Percentiles rank a stretch among this genome's conserved stretches.
phyloP scores from a whole-genome alignment of 1,284 basidiomycete species.

The Somion occarium region DNA sequence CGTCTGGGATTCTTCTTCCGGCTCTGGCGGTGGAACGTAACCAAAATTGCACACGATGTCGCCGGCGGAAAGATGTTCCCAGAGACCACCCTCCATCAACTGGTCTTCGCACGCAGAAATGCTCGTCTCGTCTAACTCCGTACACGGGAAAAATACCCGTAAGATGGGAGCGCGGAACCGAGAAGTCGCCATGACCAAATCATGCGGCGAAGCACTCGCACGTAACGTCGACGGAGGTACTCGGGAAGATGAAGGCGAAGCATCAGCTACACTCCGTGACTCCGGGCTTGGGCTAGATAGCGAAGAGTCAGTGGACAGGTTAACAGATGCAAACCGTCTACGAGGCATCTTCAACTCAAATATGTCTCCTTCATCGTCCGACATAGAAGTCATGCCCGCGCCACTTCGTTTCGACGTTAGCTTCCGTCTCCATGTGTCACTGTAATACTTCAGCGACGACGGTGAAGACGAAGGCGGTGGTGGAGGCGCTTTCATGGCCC shows the following conservation, averaged over 20 bases:
- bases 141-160: constrained; percentile 70
- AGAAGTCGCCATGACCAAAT: constrained; percentile 54
- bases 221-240: constrained; percentile 9
- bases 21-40: constrained; percentile 47
- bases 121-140: constrained; percentile 42
- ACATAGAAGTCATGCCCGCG: constrained; percentile 22
- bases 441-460: constrained; percentile 45
- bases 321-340: constrained; percentile 35
- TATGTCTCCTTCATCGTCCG: constrained; percentile 34
- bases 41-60: constrained; percentile 77
- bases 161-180: constrained; percentile 66
- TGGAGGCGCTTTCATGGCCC: constrained; percentile 21
- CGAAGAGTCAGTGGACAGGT: constrained; percentile 38
- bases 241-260: constrained; percentile 12
- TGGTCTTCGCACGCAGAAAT: constrained; percentile 60
- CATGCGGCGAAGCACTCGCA: constrained; percentile 44
- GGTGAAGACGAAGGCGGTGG: constrained; percentile 52
- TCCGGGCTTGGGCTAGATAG: constrained; percentile 29
- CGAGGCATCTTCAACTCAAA: constrained; percentile 30
- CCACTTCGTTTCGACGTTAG: constrained; percentile 11
- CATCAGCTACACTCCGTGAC: constrained; percentile 26
- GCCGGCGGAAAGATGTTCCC: constrained; percentile 66
- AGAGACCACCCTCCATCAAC: constrained; percentile 56
- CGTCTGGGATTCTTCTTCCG: constrained; percentile 21
- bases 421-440: constrained; percentile 46